Evolutionary conservation across 129 eudicot species (phyloP).

Genomic region (Tanacetum coccineum): DNA sequence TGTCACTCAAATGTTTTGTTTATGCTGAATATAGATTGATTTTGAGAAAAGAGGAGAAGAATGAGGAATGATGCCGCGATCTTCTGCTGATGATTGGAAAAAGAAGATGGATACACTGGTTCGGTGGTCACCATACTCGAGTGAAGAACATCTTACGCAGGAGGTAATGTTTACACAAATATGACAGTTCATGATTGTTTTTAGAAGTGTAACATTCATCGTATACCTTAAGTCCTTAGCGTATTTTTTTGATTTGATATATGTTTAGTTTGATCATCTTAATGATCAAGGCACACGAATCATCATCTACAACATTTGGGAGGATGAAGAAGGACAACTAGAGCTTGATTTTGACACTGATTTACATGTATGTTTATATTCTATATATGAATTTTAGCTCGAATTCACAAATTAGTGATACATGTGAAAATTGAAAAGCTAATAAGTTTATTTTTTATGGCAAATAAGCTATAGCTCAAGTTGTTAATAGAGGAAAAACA

Average conservation of each 20-base stretch:
- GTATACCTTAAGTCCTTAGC: slow-evolving; percentile 1
- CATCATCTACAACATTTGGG: slow-evolving; percentile 80
- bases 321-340: slow-evolving; percentile 69
- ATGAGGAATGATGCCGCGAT: slow-evolving; percentile 46
- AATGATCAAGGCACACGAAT: slow-evolving; percentile 72
- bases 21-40: slow-evolving; percentile 43
- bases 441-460: no score
- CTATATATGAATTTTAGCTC: no score
- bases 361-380: slow-evolving; percentile 36
- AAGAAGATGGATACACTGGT: slow-evolving; percentile 51
- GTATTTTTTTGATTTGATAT: background rate
- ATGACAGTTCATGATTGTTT: background rate
- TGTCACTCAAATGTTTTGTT: background rate
- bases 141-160: slow-evolving; percentile 49
- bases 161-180: slow-evolving; percentile 51
- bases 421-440: no score
- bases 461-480: no score
- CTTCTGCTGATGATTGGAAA: slow-evolving; percentile 58
- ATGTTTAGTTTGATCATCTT: slow-evolving; percentile 54
- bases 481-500: no score
- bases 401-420: no score
- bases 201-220: background rate
- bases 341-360: slow-evolving; percentile 83
- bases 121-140: slow-evolving; percentile 73
- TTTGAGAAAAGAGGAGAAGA: slow-evolving; percentile 47